phyloP scores from a whole-genome alignment of 257 asterid species.

The Jacaranda mimosifolia region DNA sequence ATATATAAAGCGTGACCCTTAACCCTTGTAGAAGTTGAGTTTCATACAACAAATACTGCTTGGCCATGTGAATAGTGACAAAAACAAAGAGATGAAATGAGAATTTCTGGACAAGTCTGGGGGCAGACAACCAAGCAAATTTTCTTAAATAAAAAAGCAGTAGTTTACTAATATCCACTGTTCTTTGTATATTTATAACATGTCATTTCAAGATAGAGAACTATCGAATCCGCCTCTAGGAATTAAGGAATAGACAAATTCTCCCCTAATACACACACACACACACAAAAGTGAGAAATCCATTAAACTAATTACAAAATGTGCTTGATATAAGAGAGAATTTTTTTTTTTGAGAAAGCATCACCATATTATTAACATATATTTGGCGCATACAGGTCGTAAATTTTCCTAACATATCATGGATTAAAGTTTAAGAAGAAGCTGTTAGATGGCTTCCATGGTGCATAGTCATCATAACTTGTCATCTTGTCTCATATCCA shows the following conservation, averaged over 20 bases:
- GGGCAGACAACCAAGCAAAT: not conserved
- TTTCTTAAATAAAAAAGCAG: not conserved
- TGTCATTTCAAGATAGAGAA: not conserved
- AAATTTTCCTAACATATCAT: not conserved
- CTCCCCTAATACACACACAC: not conserved
- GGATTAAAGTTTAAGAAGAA: not conserved
- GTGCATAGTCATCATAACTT: too few relatives aligned
- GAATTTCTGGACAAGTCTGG: not conserved
- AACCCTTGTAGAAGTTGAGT: not conserved
- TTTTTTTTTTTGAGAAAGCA: too few relatives aligned
- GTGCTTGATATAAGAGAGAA: not conserved
- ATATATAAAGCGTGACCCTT: conserved; percentile 1
- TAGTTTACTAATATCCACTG: not conserved
- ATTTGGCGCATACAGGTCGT: not conserved
- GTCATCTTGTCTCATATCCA: too few relatives aligned
- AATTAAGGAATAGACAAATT: not conserved
- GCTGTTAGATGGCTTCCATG: not conserved
- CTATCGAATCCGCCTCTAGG: not conserved
- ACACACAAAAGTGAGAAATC: not conserved
- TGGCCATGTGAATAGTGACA: not conserved
- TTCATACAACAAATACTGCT: not conserved
- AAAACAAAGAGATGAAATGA: not conserved
- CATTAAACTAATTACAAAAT: not conserved
- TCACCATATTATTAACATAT: not conserved
- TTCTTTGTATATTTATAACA: not conserved